A percentile compares a stretch with the other conserved stretches of the same genome.
Conservation (phyloP, 495 filamentous ascomycete species). For the Penicillium angulare region DNA sequence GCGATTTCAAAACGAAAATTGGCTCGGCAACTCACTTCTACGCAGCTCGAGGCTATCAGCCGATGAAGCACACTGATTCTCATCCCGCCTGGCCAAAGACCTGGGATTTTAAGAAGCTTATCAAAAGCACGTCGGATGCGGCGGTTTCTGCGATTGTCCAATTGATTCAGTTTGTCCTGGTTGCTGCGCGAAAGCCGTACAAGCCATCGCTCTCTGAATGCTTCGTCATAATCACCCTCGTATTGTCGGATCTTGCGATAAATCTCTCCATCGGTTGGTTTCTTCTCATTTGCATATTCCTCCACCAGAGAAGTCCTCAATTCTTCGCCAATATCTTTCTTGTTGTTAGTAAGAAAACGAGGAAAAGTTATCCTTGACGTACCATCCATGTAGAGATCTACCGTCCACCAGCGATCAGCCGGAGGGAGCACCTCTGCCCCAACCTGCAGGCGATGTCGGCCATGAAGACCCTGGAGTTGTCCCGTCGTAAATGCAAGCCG, state of each 20-base stretch:
- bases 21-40: too few relatives aligned
- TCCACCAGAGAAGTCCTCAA: not conserved
- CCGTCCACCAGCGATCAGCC: not conserved
- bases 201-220: constrained; percentile 3
- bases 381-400: not conserved
- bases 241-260: constrained; percentile 7
- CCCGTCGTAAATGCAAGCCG: not conserved
- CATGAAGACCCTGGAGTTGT: not conserved
- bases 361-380: not conserved
- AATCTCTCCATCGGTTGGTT: constrained; percentile 2
- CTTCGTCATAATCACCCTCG: not conserved
- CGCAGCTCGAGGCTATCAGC: constrained; percentile 18
- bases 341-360: too few relatives aligned
- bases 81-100: constrained; percentile 20
- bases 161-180: not conserved
- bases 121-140: constrained; percentile 18
- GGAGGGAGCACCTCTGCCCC: not conserved
- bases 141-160: constrained; percentile 2
- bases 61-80: constrained; percentile 16
- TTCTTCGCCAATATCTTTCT: not conserved
- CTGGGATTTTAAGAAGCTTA: constrained; percentile 17
- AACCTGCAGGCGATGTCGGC: not conserved
- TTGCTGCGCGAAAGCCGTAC: not conserved
- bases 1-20: too few relatives aligned
- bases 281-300: not conserved